phyloP scores from a whole-genome alignment of 257 asterid species.

The Solanum dulcamara region DNA sequence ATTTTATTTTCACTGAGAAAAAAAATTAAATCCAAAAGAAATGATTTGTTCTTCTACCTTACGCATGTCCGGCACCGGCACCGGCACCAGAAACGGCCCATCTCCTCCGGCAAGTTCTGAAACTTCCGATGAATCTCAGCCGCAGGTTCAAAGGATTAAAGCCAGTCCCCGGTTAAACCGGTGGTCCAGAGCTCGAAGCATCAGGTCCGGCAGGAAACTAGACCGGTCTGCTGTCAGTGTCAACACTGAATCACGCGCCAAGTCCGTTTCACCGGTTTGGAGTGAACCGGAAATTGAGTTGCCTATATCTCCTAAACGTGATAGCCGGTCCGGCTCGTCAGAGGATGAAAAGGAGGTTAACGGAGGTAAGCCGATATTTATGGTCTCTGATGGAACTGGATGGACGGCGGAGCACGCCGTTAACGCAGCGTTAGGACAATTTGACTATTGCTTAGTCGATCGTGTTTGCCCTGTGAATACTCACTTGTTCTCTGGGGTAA shows the following conservation, averaged over 20 bases:
- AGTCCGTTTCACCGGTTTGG: slow-evolving; percentile 2
- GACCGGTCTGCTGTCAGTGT: slow-evolving; percentile 29
- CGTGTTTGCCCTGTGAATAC: slow-evolving; percentile 77
- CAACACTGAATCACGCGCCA: background rate
- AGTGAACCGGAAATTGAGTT: background rate
- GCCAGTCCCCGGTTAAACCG: slow-evolving; percentile 74
- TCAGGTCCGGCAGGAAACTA: slow-evolving; percentile 71
- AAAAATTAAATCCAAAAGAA: background rate
- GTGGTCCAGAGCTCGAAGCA: slow-evolving; percentile 86
- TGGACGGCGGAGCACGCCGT: slow-evolving; percentile 97
- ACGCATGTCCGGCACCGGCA: slow-evolving; percentile 10
- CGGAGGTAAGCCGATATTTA: slow-evolving; percentile 51
- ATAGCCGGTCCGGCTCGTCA: slow-evolving; percentile 12
- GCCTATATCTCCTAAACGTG: background rate
- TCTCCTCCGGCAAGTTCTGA: slow-evolving; percentile 15
- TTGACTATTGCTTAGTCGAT: slow-evolving; percentile 80
- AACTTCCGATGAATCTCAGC: slow-evolving; percentile 14
- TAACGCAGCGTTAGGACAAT: slow-evolving; percentile 87
- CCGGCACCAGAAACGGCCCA: slow-evolving; percentile 9
- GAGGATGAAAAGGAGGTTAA: slow-evolving; percentile 21
- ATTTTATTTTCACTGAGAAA: background rate
- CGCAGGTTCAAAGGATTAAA: slow-evolving; percentile 32
- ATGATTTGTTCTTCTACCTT: slow-evolving; percentile 38
- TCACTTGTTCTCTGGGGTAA: slow-evolving; percentile 89
- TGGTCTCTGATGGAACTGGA: slow-evolving; percentile 94